Base-by-base conservation (phyloP, 2,329 filamentous ascomycete species). In the Grosmannia serpens region DNA sequence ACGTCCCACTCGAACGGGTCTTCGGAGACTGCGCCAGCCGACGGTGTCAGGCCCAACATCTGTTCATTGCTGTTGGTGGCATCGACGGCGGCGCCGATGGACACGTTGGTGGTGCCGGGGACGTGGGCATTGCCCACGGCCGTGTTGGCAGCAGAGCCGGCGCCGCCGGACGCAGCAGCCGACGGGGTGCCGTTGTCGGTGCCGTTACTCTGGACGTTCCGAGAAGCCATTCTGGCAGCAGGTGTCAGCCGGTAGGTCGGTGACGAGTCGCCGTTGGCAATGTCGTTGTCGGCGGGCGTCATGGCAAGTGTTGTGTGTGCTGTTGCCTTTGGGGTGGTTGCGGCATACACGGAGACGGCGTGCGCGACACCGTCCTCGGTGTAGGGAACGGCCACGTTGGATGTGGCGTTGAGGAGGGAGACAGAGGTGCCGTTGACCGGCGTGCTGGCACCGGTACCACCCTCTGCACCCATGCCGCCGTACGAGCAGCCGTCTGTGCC, bases 1-100 rank as follows among this genome's bases (percentile, higher is more conserved):
- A 75, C 75, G 62, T 78, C 77, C 78, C 78, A 82, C 62, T 81
- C 78, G 58, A 81, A 78, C 26, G 70, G 65, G 10, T 73, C 72
- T 27, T 77, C 76, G 1, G 74, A 75, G 3, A 58, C 53, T 58
- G 70, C 74, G 62, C 74, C 77, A 3, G 73, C 72, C 49, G 74
- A 77, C 2, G 77, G 77, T 31, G 76, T 77, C 57, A 77, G 64
- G 8, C 69, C 71, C 15, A 70, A 65, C 7, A 67, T 64, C 17
- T 73, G 70, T 41, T 76, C 53, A 17, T 52, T 24, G 41, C 20
- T 10, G 20, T n/a, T 10, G 75, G 77, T 22, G 74, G 74, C 6
- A 6, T 46, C 57, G n/a, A 38, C 41, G n/a, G 33, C n/a, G 75
- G 24, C 26, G 22, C 33, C 26, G 55, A 29, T 11, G 41, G 35